Evolutionary conservation across 495 filamentous ascomycete species (phyloP).

Genomic region (Glonium stellatum): DNA sequence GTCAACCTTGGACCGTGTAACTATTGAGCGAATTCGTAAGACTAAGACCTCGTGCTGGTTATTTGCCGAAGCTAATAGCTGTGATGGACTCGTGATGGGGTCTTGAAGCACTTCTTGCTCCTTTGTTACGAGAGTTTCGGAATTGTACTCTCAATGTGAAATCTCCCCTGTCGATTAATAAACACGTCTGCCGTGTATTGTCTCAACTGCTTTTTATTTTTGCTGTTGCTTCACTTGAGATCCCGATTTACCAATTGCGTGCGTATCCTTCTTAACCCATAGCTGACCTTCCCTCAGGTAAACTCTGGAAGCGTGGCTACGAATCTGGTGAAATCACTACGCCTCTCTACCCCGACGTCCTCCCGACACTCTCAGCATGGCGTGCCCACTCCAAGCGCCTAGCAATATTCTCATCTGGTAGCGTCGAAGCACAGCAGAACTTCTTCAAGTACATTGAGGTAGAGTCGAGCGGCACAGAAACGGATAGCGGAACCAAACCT

Average conservation of each 20-base stretch:
- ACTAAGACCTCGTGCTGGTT: too few relatives aligned
- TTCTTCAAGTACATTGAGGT: conserved; percentile 60
- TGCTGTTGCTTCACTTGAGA: too few relatives aligned
- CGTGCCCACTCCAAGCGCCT: conserved; percentile 40
- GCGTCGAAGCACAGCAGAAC: conserved; percentile 63
- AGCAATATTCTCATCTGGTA: conserved; percentile 66
- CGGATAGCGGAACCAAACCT: conserved; percentile 41
- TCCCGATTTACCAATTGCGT: neutral
- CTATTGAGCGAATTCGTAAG: too few relatives aligned
- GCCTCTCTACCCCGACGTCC: conserved; percentile 63
- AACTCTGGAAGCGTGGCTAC: conserved; percentile 64
- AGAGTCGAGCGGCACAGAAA: conserved; percentile 28
- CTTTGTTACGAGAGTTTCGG: too few relatives aligned
- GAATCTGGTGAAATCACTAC: conserved; percentile 51
- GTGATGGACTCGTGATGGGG: too few relatives aligned
- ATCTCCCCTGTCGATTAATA: too few relatives aligned
- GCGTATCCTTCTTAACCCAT: neutral
- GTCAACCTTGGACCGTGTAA: too few relatives aligned
- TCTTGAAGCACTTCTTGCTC: too few relatives aligned
- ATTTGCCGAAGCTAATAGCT: too few relatives aligned
- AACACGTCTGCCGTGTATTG: too few relatives aligned
- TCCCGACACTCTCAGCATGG: conserved; percentile 50
- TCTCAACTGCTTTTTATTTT: too few relatives aligned
- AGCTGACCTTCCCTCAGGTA: conserved; percentile 39
- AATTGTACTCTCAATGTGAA: too few relatives aligned